phyloP scores from a whole-genome alignment of 2,329 filamentous ascomycete genomes.

The Microcera coccophila region DNA sequence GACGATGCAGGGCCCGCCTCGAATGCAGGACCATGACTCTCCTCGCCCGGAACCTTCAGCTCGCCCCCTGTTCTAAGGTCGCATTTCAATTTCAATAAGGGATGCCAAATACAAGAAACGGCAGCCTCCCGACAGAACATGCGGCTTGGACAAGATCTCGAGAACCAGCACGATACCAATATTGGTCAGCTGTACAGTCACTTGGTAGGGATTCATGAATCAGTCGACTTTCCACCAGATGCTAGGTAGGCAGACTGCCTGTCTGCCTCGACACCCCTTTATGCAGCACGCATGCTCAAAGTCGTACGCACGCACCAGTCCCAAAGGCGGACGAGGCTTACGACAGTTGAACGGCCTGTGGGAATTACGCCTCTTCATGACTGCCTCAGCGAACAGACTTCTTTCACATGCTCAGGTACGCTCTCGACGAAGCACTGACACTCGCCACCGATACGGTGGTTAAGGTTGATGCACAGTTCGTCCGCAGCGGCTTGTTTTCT shows the following conservation, averaged over 20 bases:
- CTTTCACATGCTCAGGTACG: too few species aligned
- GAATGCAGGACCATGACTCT: constrained; percentile 5
- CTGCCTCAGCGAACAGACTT: too few species aligned
- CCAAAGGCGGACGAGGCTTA: constrained; percentile 2
- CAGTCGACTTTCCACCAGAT: constrained; percentile 7
- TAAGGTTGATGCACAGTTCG: too few species aligned
- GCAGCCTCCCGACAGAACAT: too few species aligned
- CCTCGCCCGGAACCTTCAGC: not conserved
- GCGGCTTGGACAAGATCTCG: constrained; percentile 6
- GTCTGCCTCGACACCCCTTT: constrained; percentile 15
- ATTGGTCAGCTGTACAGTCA: constrained; percentile 13
- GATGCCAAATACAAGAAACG: too few species aligned
- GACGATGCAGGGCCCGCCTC: constrained; percentile 10
- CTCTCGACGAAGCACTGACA: too few species aligned
- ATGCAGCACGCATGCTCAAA: not conserved
- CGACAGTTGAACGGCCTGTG: constrained; percentile 1
- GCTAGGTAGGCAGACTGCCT: constrained; percentile 5
- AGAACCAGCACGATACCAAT: constrained; percentile 6
- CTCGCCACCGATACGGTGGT: constrained; percentile 7
- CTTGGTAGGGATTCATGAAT: constrained; percentile 14
- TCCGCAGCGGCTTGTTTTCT: constrained; percentile 3
- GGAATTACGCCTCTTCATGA: not conserved
- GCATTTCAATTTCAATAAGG: too few species aligned
- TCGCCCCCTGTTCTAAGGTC: not conserved
- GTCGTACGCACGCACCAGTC: constrained; percentile 4